Percentiles rank a stretch among this genome's conserved stretches.
Evolutionary conservation across 768 basidiomycete species (phyloP).

Genomic region (Suillus clintonianus): DNA sequence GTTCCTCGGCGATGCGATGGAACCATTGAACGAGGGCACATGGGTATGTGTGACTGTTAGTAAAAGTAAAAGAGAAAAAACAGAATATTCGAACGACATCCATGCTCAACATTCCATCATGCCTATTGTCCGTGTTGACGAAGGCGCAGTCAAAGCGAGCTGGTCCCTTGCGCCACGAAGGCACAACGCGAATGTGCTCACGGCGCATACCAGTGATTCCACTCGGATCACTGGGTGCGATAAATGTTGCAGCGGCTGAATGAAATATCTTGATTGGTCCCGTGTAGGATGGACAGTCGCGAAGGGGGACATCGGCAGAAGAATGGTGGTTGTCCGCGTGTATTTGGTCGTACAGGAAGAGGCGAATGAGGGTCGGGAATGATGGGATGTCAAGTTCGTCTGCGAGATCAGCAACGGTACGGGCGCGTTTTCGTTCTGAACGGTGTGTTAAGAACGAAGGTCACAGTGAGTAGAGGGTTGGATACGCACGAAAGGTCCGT

Average conservation of each 20-base stretch:
- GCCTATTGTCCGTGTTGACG: slow-evolving; percentile 8
- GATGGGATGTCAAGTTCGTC: background rate
- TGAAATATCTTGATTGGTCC: background rate
- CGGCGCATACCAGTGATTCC: slow-evolving; percentile 15
- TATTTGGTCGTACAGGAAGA: slow-evolving; percentile 7
- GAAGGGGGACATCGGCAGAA: slow-evolving; percentile 6
- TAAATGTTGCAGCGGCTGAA: slow-evolving; percentile 6
- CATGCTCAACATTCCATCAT: slow-evolving; percentile 12
- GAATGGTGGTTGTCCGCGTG: background rate
- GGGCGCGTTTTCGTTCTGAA: background rate
- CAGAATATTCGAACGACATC: slow-evolving; percentile 10
- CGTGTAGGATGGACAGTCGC: slow-evolving; percentile 12
- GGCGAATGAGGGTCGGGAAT: background rate
- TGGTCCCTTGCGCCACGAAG: slow-evolving; percentile 15
- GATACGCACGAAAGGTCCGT: no score
- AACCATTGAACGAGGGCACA: slow-evolving; percentile 26
- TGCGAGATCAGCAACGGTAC: background rate
- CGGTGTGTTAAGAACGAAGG: no score
- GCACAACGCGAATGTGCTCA: slow-evolving; percentile 20
- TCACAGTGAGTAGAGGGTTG: no score
- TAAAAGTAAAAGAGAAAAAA: slow-evolving; percentile 16
- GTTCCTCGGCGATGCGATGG: slow-evolving; percentile 8
- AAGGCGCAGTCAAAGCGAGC: slow-evolving; percentile 6
- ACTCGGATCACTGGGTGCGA: slow-evolving; percentile 10
- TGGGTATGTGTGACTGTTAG: slow-evolving; percentile 6